phyloP scores from a whole-genome alignment of 2,329 filamentous ascomycete genomes.

The Trichophyton rubrum region DNA sequence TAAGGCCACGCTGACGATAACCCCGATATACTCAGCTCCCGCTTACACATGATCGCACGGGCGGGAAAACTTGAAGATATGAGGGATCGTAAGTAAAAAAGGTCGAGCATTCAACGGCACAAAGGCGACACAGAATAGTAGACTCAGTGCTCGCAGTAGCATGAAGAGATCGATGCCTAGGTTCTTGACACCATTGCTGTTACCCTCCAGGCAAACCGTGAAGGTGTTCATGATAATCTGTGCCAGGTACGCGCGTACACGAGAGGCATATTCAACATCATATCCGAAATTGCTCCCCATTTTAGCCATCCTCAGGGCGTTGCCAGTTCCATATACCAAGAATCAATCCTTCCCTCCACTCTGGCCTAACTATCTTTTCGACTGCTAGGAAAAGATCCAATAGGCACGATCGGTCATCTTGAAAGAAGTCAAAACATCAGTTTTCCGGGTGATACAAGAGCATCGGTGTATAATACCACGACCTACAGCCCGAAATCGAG shows the following conservation, averaged over 20 bases:
- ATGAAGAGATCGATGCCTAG: neutral
- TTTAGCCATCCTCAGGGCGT: neutral
- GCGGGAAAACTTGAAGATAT: neutral
- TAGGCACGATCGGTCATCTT: neutral
- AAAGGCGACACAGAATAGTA: neutral
- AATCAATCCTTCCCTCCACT: neutral
- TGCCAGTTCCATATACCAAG: neutral
- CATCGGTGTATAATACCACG: neutral
- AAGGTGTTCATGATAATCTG: neutral
- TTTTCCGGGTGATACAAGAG: neutral
- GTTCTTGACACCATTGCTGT: neutral
- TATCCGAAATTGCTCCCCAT: neutral
- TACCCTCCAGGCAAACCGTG: neutral
- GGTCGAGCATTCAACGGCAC: neutral
- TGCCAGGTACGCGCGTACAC: constrained; percentile 1
- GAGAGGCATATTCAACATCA: neutral
- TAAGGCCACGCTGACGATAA: constrained; percentile 3
- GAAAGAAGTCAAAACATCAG: neutral
- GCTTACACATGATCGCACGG: constrained; percentile 1
- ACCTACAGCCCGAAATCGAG: neutral
- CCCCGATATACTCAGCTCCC: constrained; percentile 4
- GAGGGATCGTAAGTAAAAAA: neutral
- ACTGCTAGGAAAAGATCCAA: neutral
- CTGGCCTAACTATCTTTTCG: neutral
- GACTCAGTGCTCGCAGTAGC: neutral